A percentile compares a stretch with the other conserved stretches of the same genome.
These are phyloP conservation scores for Coemansia sp. DNA, from an alignment of 192 early-diverging fungal genomes.

Conservation along the genomic window DNA sequence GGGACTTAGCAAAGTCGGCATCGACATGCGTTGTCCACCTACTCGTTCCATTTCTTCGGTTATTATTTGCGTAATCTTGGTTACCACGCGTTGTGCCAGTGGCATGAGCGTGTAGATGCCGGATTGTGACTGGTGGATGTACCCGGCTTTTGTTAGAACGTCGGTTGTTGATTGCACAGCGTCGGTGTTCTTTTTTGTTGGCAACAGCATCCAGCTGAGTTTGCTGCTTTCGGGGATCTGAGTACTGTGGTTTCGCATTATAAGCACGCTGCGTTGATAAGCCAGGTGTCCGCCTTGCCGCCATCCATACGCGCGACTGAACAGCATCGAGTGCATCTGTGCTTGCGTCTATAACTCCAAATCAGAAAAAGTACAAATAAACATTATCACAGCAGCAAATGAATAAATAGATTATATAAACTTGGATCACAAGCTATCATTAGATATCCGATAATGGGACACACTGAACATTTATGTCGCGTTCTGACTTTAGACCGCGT, in stretches of 20 bases:
- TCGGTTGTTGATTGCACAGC: conserved; percentile 16
- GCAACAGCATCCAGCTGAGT: conserved; percentile 51
- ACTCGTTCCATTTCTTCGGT: conserved; percentile 76
- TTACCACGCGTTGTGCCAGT: conserved; percentile 70
- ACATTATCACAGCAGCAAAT: no score
- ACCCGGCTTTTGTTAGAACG: conserved; percentile 48
- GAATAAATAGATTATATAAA: no score
- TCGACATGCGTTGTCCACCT: conserved; percentile 70
- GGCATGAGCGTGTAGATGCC: conserved; percentile 85
- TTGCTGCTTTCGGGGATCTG: conserved; percentile 25
- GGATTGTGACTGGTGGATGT: conserved; percentile 72
- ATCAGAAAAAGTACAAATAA: no score
- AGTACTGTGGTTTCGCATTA: conserved; percentile 4
- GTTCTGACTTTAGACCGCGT: no score
- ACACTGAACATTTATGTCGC: no score
- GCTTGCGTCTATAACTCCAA: no score
- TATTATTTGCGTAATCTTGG: conserved; percentile 77
- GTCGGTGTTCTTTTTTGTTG: conserved; percentile 32
- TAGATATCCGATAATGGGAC: no score
- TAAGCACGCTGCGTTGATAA: no score
- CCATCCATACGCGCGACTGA: no score
- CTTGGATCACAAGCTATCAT: no score
- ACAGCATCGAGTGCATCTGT: no score
- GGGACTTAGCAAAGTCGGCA: conserved; percentile 67
- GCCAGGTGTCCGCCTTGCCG: no score